Evolutionary conservation across 208 protist genomes (phyloP), one percentile per base, ranked within the genome.

Genomic region (Herpetomonas tarakana): DNA sequence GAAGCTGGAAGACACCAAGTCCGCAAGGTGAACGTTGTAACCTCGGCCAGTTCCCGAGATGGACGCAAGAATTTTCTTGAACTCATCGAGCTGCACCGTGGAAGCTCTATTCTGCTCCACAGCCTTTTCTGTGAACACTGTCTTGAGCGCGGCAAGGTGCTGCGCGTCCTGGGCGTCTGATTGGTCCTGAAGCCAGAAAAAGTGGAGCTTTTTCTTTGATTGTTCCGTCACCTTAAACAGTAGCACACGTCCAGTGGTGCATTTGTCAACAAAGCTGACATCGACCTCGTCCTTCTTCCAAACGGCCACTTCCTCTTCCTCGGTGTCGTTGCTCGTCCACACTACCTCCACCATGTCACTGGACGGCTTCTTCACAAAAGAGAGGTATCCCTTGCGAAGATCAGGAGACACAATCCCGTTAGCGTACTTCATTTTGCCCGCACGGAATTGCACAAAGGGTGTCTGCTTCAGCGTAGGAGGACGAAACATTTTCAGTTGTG

Each of bases 181-280:
- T 52, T 87, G 91, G 27, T 92, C 88, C 53, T 94, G 88, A 19
- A 94, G 47, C 86, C 88, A 94, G 54, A 90, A 94, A 49, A 94
- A 94, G 53, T 83, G 29, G 46, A 53, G 47, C 28, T 30, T 72
- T 52, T 75, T 71, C 22, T 41, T 61, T 1, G 19, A 46, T 22
- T 52, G 49, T 9, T 65, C 65, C 11, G 45, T 74, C 44, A 81
- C 64, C 21, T 86, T 69, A 59, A 94, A 82, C 3, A 92, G 52
- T 4, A 92, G 41, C 2, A 94, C 81, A 26, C 85, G 71, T 18
- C 88, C 88, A 19, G 83, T 88, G 7, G 68, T 89, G 63, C 84
- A 92, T 53, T 91, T 76, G 14, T 80, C 72, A 1, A 91, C 83
- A 28, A 56, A 60, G 22, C 62, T 73, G 49, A 83, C 71, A 18